Evolutionary conservation across 192 early-diverging fungal genomes (phyloP), one percentile per base, ranked within the genome.

Genomic region (Coemansia biformis): DNA sequence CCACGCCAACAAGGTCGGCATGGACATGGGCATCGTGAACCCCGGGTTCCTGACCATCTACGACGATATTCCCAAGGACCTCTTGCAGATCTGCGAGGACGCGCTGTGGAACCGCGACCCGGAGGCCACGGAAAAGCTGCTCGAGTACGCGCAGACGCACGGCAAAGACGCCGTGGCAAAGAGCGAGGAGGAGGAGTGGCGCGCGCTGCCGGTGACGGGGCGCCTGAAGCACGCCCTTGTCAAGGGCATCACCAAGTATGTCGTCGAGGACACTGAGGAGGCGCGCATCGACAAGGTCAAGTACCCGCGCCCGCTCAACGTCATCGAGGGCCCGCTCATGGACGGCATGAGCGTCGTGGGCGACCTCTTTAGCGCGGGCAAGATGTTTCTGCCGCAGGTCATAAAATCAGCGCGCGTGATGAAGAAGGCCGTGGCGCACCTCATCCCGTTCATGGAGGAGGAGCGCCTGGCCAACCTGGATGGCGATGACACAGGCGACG

Each of bases 21-120:
- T 97, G 87, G 93, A 93, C 71, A 94, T 97, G 93, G 93, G 93
- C 57, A 97, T 97, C 51, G 93, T 97, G 57, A 94, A 94, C 62
- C 90, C 93, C 6, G 93, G 92, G 46, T 90, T 90, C 79, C 77
- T 95, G 74, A 91, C 92, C 32, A 92, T 93, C 43, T 94, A 97
- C 53, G 90, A 92, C 59, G 92, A 97, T 32, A 91, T 97, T 45
- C 91, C 91, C 47, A 91, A 92, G 69, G 92, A 97, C 75, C 73
- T 97, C 19, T 63, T 94, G 28, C 66, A 89, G 47, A 79, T 97
- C 30, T 97, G 93, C 67, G 93, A 97, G 62, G 79, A 90, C 56
- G 92, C 92, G 24, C 63, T 94, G 32, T 92, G 89, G 90, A 93
- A 97, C 65, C 81, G 85, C 18, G 90, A 94, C 49, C 82, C 90